Evolutionary conservation across 768 basidiomycete species (phyloP).

Genomic region (Psilocybe cubensis): DNA sequence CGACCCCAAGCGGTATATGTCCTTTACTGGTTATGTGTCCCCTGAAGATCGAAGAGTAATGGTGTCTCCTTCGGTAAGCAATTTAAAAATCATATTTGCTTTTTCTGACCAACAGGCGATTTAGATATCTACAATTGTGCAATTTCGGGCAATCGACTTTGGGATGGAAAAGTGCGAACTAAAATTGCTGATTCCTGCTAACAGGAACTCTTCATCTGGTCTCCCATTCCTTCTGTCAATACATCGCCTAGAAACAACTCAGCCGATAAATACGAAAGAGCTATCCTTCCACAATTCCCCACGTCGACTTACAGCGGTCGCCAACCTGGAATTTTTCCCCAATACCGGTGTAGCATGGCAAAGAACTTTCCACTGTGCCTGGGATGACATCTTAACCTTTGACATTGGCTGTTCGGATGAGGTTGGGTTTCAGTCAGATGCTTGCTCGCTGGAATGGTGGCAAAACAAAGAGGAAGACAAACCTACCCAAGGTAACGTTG

Average conservation of each 20-base stretch:
- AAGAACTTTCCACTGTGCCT: not conserved
- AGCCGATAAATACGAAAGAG: not conserved
- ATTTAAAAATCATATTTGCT: not conserved
- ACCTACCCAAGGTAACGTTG: not conserved
- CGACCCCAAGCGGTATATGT: not conserved
- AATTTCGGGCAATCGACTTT: slow-evolving; percentile 5
- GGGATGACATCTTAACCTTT: slow-evolving; percentile 4
- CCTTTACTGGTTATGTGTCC: not conserved
- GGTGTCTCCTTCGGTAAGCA: not conserved
- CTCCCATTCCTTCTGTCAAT: not conserved
- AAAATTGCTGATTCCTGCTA: not conserved
- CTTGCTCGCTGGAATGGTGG: slow-evolving; percentile 4
- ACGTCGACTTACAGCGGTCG: not conserved
- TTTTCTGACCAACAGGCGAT: not conserved
- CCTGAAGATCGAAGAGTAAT: not conserved
- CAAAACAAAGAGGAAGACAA: not conserved
- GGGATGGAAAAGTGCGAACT: slow-evolving; percentile 6
- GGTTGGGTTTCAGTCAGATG: not conserved
- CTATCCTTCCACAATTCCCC: not conserved
- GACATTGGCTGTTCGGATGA: not conserved
- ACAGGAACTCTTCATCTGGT: not conserved
- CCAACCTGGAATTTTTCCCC: not conserved
- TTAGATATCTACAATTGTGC: slow-evolving; percentile 2
- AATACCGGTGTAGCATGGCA: not conserved
- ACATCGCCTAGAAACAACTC: not conserved